These are phyloP conservation scores for Mortierella sp. DNA, from an alignment of 371 early-diverging fungal species.

Conservation along the genomic window DNA sequence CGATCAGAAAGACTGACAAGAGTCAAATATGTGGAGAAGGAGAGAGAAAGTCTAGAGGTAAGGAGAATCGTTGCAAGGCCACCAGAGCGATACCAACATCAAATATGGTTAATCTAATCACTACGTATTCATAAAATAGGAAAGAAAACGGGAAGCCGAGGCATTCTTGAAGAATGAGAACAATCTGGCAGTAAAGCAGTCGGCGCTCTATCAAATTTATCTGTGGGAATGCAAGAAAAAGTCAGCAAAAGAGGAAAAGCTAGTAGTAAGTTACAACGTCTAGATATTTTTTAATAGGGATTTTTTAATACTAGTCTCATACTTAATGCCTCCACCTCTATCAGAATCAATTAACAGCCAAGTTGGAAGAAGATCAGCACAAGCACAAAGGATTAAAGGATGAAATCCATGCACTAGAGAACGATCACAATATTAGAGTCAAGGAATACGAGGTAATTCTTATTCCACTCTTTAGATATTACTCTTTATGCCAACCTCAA, in stretches of 20 bases:
- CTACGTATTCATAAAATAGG: conserved; percentile 57
- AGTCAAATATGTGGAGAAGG: conserved; percentile 88
- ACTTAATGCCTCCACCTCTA: neutral
- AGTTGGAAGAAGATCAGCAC: conserved; percentile 69
- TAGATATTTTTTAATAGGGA: neutral
- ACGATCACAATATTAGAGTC: conserved; percentile 61
- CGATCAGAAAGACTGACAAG: conserved; percentile 87
- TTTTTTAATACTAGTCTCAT: neutral
- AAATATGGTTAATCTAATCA: neutral
- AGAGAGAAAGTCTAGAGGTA: conserved; percentile 81
- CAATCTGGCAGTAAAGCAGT: conserved; percentile 77
- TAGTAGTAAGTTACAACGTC: conserved; percentile 55
- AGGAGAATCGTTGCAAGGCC: neutral
- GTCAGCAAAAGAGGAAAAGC: conserved; percentile 60
- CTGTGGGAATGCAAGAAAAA: conserved; percentile 63
- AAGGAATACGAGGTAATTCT: conserved; percentile 73
- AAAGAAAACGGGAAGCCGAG: conserved; percentile 87
- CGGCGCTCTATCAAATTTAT: conserved; percentile 82
- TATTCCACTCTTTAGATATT: neutral
- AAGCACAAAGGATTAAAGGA: conserved; percentile 69
- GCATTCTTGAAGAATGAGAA: conserved; percentile 86
- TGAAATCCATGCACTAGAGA: conserved; percentile 70
- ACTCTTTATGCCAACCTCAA: neutral
- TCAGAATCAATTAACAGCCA: conserved; percentile 64
- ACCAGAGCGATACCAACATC: neutral